Evolutionary conservation across 164 flowering plant species (phyloP).

Genomic region (Dillenia suffruticosa): DNA sequence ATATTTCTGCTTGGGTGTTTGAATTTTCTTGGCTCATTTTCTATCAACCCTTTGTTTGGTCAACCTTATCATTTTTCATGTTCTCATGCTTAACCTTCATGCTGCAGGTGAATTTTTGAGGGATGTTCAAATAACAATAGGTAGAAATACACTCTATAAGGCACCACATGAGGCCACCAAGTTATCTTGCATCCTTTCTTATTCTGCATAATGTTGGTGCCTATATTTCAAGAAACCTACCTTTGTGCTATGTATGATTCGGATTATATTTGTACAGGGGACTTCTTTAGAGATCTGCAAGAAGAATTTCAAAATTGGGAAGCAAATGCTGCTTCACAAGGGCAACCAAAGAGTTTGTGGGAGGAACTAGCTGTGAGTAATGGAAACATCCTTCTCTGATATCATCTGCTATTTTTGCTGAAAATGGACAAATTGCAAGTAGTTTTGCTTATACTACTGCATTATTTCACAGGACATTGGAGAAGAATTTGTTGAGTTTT

Average conservation of each 20-base stretch:
- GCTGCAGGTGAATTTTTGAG: constrained; percentile 89
- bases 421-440: no score
- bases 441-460: neutral
- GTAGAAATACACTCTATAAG: constrained; percentile 45
- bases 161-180: constrained; percentile 3
- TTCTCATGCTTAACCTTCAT: constrained; percentile 55
- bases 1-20: no score
- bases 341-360: constrained; percentile 90
- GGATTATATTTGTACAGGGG: constrained; percentile 45
- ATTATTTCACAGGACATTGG: constrained; percentile 77
- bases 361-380: constrained; percentile 84
- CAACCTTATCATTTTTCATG: neutral
- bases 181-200: constrained; percentile 11
- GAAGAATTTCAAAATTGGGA: constrained; percentile 87
- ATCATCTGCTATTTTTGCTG: no score
- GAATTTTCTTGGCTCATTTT: no score
- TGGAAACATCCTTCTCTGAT: no score
- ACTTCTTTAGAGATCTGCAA: constrained; percentile 83
- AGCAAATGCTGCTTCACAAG: constrained; percentile 64
- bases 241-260: constrained; percentile 2
- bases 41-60: no score
- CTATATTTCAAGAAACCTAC: neutral
- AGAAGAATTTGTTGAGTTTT: constrained; percentile 92
- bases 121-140: constrained; percentile 90
- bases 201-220: constrained; percentile 4